Conservation (phyloP, 1,284 basidiomycete genomes). For the Cutaneotrichosporon cutaneum region DNA sequence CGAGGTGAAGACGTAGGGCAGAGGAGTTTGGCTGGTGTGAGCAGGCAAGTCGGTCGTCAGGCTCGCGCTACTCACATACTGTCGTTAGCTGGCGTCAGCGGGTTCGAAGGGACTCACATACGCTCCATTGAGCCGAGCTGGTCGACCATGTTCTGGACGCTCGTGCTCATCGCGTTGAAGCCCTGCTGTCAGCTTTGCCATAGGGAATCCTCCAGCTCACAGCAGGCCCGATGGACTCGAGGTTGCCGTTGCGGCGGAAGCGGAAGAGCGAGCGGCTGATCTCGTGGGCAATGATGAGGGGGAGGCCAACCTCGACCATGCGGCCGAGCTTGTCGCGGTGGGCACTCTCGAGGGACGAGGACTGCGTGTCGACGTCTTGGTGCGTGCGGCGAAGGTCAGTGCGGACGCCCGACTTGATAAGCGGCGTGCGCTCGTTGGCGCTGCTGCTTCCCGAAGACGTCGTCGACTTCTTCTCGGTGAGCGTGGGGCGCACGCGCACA, state of each 20-base stretch:
- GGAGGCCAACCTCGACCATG: slow-evolving; percentile 41
- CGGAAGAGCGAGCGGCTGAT: slow-evolving; percentile 66
- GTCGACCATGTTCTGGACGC: slow-evolving; percentile 73
- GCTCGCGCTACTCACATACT: slow-evolving; percentile 17
- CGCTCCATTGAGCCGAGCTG: slow-evolving; percentile 81
- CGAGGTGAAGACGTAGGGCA: slow-evolving; percentile 60
- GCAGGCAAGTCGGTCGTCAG: background rate
- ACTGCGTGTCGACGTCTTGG: slow-evolving; percentile 21
- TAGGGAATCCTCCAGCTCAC: slow-evolving; percentile 55
- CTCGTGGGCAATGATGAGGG: slow-evolving; percentile 63
- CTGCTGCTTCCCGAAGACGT: background rate
- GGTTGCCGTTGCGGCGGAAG: slow-evolving; percentile 71
- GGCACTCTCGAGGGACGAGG: slow-evolving; percentile 7
- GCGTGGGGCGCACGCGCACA: slow-evolving; percentile 31
- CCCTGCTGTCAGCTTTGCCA: slow-evolving; percentile 54
- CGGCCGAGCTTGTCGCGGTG: slow-evolving; percentile 32
- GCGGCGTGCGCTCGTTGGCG: slow-evolving; percentile 39
- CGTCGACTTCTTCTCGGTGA: background rate
- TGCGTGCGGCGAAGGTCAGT: slow-evolving; percentile 36
- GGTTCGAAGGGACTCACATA: slow-evolving; percentile 52
- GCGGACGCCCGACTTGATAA: slow-evolving; percentile 49
- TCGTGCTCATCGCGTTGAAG: slow-evolving; percentile 66
- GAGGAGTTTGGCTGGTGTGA: slow-evolving; percentile 38
- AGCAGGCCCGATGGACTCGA: slow-evolving; percentile 83
- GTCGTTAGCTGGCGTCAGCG: background rate